Percentiles rank a stretch among this genome's conserved stretches.
Conservation (phyloP, 805 yeast species). For the Metschnikowia sp. region DNA sequence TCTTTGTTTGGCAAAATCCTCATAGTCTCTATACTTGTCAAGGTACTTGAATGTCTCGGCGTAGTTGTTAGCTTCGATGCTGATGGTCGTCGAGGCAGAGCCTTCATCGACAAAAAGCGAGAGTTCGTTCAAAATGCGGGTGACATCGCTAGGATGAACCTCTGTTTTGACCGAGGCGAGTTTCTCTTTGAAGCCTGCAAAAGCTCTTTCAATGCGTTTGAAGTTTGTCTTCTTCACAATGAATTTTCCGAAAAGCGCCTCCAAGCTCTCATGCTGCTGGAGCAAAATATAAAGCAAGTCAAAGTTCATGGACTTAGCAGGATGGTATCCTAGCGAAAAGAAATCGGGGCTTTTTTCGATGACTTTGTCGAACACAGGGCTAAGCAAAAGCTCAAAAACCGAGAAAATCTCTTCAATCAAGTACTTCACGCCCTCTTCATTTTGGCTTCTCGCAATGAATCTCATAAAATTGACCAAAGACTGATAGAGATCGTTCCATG, state of each 20-base stretch:
- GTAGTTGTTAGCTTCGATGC: constrained; percentile 13
- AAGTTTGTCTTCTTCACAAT: constrained; percentile 14
- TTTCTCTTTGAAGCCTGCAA: constrained; percentile 13
- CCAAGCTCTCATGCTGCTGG: constrained; percentile 22
- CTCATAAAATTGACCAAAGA: constrained; percentile 29
- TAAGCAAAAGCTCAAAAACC: constrained; percentile 14
- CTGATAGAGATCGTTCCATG: constrained; percentile 34
- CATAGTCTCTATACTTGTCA: constrained; percentile 4
- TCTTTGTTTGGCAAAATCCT: constrained; percentile 6
- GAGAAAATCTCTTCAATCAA: constrained; percentile 17
- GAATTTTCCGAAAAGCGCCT: constrained; percentile 16
- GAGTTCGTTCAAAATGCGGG: constrained; percentile 9
- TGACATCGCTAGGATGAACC: constrained; percentile 11
- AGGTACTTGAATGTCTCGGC: constrained; percentile 22
- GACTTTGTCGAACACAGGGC: constrained; percentile 18
- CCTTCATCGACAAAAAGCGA: constrained; percentile 8
- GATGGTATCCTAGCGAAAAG: constrained; percentile 18
- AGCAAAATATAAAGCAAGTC: constrained; percentile 30
- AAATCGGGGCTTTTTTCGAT: constrained; percentile 15
- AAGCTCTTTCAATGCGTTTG: constrained; percentile 12
- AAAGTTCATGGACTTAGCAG: constrained; percentile 24
- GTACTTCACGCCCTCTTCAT: constrained; percentile 18
- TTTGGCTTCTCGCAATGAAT: constrained; percentile 19
- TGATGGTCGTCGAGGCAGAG: constrained; percentile 4
- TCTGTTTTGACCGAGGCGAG: constrained; percentile 20